phyloP scores from a whole-genome alignment of 306 rosid species.

The Prunus davidiana region DNA sequence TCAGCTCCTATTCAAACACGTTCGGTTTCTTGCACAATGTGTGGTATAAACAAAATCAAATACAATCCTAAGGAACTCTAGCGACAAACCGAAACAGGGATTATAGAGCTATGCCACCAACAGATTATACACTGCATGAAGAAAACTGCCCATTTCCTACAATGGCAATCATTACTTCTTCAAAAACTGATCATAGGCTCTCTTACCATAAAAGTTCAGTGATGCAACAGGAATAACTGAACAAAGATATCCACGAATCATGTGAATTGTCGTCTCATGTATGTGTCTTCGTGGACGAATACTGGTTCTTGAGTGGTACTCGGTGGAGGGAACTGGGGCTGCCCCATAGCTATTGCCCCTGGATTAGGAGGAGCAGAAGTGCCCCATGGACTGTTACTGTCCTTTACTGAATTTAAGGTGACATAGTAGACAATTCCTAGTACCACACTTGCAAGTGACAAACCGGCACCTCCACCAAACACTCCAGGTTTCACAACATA shows the following conservation, averaged over 20 bases:
- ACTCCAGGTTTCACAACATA: slow-evolving; percentile 81
- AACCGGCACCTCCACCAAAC: slow-evolving; percentile 57
- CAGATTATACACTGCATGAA: background rate
- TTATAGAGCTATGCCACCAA: background rate
- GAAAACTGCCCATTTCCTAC: background rate
- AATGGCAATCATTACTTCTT: background rate
- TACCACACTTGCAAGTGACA: slow-evolving; percentile 52
- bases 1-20: slow-evolving; percentile 1
- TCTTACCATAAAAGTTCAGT: background rate
- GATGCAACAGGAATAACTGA: background rate
- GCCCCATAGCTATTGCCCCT: slow-evolving; percentile 81
- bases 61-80: slow-evolving; percentile 1
- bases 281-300: slow-evolving; percentile 90
- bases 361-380: slow-evolving; percentile 42
- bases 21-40: background rate
- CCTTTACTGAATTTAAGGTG: slow-evolving; percentile 44
- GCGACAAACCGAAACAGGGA: background rate
- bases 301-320: slow-evolving; percentile 54
- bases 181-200: background rate
- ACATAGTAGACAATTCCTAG: slow-evolving; percentile 68
- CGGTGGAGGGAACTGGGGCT: slow-evolving; percentile 68
- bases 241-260: slow-evolving; percentile 26
- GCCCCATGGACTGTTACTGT: slow-evolving; percentile 24
- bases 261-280: slow-evolving; percentile 74
- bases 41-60: background rate